Conservation (phyloP, 768 basidiomycete species). For the Tricholoma saponaceum region DNA sequence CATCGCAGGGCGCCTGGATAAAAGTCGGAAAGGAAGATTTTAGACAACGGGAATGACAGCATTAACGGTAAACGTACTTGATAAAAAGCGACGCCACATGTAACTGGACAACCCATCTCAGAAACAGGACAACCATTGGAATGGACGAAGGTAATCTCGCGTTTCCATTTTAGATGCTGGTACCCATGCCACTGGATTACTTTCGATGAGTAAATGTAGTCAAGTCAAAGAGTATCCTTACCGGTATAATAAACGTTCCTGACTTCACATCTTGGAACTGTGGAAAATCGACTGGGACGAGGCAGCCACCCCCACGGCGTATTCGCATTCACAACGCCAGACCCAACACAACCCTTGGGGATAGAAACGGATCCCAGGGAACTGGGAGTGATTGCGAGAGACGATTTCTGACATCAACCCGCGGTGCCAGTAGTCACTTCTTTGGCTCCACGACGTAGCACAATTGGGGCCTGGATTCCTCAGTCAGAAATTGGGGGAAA, state of each 20-base stretch:
- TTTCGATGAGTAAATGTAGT: neutral
- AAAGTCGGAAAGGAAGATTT: neutral
- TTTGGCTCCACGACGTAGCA: conserved; percentile 6
- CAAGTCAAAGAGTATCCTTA: neutral
- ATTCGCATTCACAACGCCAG: conserved; percentile 13
- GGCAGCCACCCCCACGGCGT: conserved; percentile 5
- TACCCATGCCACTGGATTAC: conserved; percentile 11
- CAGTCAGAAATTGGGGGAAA: neutral
- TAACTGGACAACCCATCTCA: conserved; percentile 10
- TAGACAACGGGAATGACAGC: neutral
- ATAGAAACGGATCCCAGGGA: conserved; percentile 8
- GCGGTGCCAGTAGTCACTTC: conserved; percentile 13
- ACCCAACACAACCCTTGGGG: conserved; percentile 6
- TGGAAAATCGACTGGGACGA: conserved; percentile 3
- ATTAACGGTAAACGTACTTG: neutral
- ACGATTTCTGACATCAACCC: conserved; percentile 4
- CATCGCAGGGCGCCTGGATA: conserved; percentile 1
- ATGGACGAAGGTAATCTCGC: conserved; percentile 5
- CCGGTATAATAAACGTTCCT: conserved; percentile 6
- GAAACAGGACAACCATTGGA: conserved; percentile 3
- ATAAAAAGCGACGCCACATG: conserved; percentile 12
- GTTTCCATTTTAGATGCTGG: conserved; percentile 11
- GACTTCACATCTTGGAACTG: conserved; percentile 1
- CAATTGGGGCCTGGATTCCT: neutral
- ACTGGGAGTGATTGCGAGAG: conserved; percentile 7